Evolutionary conservation across 352 stramenopile species (phyloP), one percentile per base, ranked within the genome.

Genomic region (Phytophthora hybrid): DNA sequence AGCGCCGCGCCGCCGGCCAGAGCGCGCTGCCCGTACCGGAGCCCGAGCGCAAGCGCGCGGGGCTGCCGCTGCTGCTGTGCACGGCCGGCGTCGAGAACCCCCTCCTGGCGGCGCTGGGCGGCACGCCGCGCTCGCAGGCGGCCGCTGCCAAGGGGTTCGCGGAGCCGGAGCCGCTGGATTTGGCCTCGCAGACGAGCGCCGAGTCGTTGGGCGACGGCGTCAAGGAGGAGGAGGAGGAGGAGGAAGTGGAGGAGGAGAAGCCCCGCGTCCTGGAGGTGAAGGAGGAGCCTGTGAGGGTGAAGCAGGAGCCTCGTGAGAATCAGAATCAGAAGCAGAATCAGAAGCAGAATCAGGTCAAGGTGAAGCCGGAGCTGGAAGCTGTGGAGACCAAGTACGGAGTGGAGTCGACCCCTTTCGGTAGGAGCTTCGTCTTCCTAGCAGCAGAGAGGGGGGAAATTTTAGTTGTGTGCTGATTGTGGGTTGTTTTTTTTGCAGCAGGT

Each of bases 41-140:
- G 58, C 54, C 47, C 41, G 51, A 59, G 31, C 61, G 60, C 32
- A 72, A 69, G 21, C 70, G 62, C 29, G 55, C 75, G 34, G 34
- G 34, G 1, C 71, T 68, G 26, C 58, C 74, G 47, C 67, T 82
- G 26, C 61, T 79, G 26, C 77, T 41, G 34, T 41, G 75, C n/a
- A 34, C 68, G 6, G 52, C 68, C 13, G 69, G 29, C 54, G 64
- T 47, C 5, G 81, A 94, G 51, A 94, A 94, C 64, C 87, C 85
- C 54, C 80, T 93, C 44, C 74, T 94, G 11, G 76, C 74, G 5
- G 87, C 85, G 13, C 55, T 94, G 18, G 87, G 87, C 34, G 84
- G 85, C 34, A 93, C 87, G 8, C 85, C 84, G 32, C 78, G 82
- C 34, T 76, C 73, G 10, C 58, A 79, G 9, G 66, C 67, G 16